Evolutionary conservation across 177 flowering plant species (phyloP).

Genomic region (Vitis hybrid): DNA sequence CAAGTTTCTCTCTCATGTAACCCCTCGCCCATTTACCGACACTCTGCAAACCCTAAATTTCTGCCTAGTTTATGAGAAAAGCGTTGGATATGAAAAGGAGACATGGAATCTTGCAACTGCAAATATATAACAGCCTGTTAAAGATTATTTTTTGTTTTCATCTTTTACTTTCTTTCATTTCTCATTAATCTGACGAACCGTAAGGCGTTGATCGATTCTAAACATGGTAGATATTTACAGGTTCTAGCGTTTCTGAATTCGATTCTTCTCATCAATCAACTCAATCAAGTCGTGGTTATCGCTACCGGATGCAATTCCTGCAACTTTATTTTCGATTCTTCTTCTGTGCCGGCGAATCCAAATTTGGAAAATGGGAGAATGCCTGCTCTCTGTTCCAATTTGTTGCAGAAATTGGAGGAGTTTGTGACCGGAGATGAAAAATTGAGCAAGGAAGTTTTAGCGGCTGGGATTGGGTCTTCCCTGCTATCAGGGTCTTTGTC

Average conservation of each 20-base stretch:
- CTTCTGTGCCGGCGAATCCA: slow-evolving; percentile 25
- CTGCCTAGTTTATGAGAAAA: neutral
- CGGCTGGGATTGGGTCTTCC: slow-evolving; percentile 42
- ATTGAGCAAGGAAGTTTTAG: slow-evolving; percentile 34
- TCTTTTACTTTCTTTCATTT: neutral
- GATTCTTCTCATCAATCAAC: slow-evolving; percentile 68
- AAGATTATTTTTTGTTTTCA: neutral
- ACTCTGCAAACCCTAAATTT: slow-evolving; percentile 12
- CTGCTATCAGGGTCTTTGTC: slow-evolving; percentile 87
- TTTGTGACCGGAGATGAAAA: slow-evolving; percentile 60
- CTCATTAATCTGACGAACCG: neutral
- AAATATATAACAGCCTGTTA: neutral
- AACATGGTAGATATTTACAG: slow-evolving; percentile 26
- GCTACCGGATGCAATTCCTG: slow-evolving; percentile 85
- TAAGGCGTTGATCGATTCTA: neutral
- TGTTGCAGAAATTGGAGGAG: slow-evolving; percentile 69
- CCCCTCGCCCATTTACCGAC: slow-evolving; percentile 2
- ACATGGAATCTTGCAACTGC: neutral
- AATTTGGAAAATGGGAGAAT: slow-evolving; percentile 33
- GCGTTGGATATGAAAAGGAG: neutral
- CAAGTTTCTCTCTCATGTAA: slow-evolving; percentile 70
- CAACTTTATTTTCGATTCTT: slow-evolving; percentile 75
- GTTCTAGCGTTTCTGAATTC: slow-evolving; percentile 82
- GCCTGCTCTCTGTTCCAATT: slow-evolving; percentile 49
- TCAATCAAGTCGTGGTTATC: slow-evolving; percentile 87